A percentile compares a stretch with the other conserved stretches of the same genome.
Evolutionary conservation across 768 basidiomycete species (phyloP).

Genomic region (Lentinula sp.): DNA sequence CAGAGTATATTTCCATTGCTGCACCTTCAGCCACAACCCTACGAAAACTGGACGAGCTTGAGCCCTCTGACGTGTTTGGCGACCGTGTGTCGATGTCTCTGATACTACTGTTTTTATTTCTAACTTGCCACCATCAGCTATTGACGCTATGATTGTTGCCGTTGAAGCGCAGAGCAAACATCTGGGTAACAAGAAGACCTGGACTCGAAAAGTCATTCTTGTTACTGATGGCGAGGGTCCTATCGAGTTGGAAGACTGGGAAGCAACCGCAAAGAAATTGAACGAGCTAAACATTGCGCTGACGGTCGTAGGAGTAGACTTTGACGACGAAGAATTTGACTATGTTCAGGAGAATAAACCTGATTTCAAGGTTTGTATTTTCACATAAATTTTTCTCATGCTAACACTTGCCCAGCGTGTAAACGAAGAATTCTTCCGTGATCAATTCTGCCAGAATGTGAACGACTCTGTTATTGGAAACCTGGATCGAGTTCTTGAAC

Average conservation of each 20-base stretch:
- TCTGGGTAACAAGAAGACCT: conserved; percentile 66
- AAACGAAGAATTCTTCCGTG: conserved; percentile 72
- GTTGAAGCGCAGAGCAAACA: conserved; percentile 72
- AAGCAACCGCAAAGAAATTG: conserved; percentile 61
- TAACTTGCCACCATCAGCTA: conserved; percentile 36
- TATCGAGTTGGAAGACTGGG: conserved; percentile 73
- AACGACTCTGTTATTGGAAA: conserved; percentile 51
- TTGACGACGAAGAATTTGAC: conserved; percentile 65
- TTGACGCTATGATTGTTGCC: conserved; percentile 84
- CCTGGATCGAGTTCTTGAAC: conserved; percentile 58
- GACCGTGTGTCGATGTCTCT: conserved; percentile 48
- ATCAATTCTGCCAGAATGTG: conserved; percentile 31
- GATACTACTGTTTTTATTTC: background rate
- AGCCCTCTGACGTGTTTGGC: conserved; percentile 49
- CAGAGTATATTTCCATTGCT: conserved; percentile 62
- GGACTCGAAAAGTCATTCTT: conserved; percentile 79
- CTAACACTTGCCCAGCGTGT: conserved; percentile 36
- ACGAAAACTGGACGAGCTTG: conserved; percentile 54
- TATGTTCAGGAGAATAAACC: conserved; percentile 67
- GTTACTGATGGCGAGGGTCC: conserved; percentile 82
- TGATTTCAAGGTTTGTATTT: conserved; percentile 54
- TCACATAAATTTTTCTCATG: background rate
- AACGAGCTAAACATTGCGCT: conserved; percentile 49
- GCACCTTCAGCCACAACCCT: conserved; percentile 64
- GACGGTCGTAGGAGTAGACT: conserved; percentile 81